Evolutionary conservation across 1,284 basidiomycete genomes (phyloP).

Genomic region (Cerioporus squamosus): DNA sequence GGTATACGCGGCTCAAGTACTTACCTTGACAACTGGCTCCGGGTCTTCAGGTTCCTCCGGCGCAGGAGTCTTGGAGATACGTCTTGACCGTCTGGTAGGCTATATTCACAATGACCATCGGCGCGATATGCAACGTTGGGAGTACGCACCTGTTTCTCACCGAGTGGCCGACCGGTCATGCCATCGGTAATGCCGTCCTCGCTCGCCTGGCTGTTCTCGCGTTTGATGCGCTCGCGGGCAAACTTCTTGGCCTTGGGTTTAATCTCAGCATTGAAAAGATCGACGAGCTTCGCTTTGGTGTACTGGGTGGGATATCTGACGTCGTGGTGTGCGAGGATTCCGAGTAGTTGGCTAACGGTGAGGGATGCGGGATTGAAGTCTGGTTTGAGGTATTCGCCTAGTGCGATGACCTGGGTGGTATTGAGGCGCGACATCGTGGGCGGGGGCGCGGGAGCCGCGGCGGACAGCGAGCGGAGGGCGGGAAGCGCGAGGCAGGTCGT

Average conservation of each 20-base stretch:
- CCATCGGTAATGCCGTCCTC: conserved; percentile 83
- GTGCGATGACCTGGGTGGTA: conserved; percentile 68
- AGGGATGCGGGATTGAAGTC: conserved; percentile 83
- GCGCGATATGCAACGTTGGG: not conserved
- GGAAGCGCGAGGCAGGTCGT: conserved; percentile 17
- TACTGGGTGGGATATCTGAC: conserved; percentile 78
- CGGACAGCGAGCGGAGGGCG: conserved; percentile 25
- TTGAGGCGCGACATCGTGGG: conserved; percentile 70
- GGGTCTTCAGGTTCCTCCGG: conserved; percentile 14
- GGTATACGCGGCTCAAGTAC: too few species aligned
- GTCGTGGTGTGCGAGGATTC: conserved; percentile 83
- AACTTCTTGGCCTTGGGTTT: conserved; percentile 63
- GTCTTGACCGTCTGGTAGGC: conserved; percentile 42
- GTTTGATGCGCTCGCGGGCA: conserved; percentile 68
- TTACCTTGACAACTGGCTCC: conserved; percentile 12
- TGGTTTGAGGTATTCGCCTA: conserved; percentile 82
- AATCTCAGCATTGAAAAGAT: conserved; percentile 80
- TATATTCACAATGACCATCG: conserved; percentile 1
- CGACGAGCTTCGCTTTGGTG: conserved; percentile 86
- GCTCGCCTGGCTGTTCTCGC: conserved; percentile 71
- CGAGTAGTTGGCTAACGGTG: conserved; percentile 82
- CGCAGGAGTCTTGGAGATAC: conserved; percentile 37
- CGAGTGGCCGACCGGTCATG: conserved; percentile 68
- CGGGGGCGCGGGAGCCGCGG: conserved; percentile 27
- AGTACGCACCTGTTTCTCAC: conserved; percentile 48